Evolutionary conservation across 805 yeast species (phyloP).

Genomic region (Yamadazyma kitorensis): DNA sequence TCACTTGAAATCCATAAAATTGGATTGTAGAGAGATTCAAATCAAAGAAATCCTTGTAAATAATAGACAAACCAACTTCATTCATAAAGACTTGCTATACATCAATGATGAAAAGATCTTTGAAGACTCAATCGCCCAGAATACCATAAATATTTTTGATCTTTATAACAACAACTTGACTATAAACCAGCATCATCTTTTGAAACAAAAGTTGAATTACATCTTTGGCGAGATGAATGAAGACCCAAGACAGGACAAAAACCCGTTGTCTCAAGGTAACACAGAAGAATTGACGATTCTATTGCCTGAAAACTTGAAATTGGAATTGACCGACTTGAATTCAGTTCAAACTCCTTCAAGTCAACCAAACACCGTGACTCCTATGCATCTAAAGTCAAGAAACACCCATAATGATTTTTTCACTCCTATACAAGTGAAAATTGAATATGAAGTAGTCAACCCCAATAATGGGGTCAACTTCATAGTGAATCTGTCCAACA

Average conservation of each 20-base stretch:
- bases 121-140: constrained; percentile 22
- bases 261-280: constrained; percentile 25
- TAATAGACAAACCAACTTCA: constrained; percentile 49
- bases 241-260: constrained; percentile 19
- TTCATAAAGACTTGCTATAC: constrained; percentile 53
- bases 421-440: constrained; percentile 69
- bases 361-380: constrained; percentile 30
- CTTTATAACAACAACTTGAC: constrained; percentile 37
- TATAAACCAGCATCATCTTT: constrained; percentile 58
- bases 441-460: constrained; percentile 62
- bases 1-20: constrained; percentile 52
- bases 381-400: constrained; percentile 32
- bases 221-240: constrained; percentile 48
- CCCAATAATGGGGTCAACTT: constrained; percentile 77
- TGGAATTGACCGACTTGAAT: constrained; percentile 40
- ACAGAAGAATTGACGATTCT: constrained; percentile 64
- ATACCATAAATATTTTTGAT: constrained; percentile 38
- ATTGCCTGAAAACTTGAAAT: constrained; percentile 63
- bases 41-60: constrained; percentile 64
- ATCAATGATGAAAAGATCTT: constrained; percentile 31
- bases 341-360: constrained; percentile 28
- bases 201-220: constrained; percentile 51
- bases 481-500: constrained; percentile 48
- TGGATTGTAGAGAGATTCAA: constrained; percentile 78
- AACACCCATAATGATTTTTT: constrained; percentile 42